These are phyloP conservation scores for Neofusicoccum umdonicola DNA, from an alignment of 2,329 filamentous ascomycete genomes.

Conservation along the genomic window DNA sequence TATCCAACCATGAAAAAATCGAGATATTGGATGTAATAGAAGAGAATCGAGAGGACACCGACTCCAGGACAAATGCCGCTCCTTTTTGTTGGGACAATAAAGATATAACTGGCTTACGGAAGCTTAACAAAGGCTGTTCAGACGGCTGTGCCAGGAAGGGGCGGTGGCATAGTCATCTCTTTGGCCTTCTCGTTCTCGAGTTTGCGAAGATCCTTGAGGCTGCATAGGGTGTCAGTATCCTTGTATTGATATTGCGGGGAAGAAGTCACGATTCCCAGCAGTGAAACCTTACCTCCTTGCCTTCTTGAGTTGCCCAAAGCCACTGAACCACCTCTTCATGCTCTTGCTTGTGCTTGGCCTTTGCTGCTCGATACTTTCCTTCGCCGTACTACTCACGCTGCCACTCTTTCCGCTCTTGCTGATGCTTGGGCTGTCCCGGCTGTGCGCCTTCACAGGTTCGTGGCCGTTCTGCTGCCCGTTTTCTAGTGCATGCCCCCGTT, in stretches of 20 bases:
- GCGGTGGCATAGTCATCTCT: constrained; percentile 17
- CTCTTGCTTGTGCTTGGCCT: constrained; percentile 3
- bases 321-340: constrained; percentile 14
- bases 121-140: not conserved
- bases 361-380: constrained; percentile 1
- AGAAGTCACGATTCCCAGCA: too few relatives aligned
- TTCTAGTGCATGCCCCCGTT: not conserved
- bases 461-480: not conserved
- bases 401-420: not conserved
- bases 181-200: constrained; percentile 17
- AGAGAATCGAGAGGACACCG: not conserved
- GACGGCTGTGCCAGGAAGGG: constrained; percentile 15
- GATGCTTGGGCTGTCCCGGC: not conserved
- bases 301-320: constrained; percentile 9
- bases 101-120: not conserved
- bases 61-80: constrained; percentile 1
- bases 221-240: not conserved
- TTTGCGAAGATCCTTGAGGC: constrained; percentile 14
- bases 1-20: not conserved
- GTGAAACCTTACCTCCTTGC: constrained; percentile 3
- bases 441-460: not conserved
- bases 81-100: not conserved
- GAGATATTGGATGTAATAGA: not conserved
- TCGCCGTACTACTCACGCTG: not conserved
- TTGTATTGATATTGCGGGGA: not conserved